Evolutionary conservation across 768 basidiomycete genomes (phyloP).

Genomic region (Fistulinella prunicolor): DNA sequence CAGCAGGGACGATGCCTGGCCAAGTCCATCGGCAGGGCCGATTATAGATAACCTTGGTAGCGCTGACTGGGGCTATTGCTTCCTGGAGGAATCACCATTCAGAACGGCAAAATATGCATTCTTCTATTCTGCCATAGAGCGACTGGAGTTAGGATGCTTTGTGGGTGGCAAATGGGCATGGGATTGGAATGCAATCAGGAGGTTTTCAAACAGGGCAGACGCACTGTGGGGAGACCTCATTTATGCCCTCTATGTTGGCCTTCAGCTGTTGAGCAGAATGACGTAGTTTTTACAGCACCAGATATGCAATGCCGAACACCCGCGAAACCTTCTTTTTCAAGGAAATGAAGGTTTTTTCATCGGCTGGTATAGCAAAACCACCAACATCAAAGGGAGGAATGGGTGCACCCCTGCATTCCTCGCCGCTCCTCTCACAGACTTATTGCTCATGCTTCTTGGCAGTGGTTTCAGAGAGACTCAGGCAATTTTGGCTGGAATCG

Average conservation of each 20-base stretch:
- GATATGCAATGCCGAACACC: neutral
- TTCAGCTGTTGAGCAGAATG: too few relatives aligned
- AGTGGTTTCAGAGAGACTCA: conserved; percentile 6
- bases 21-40: rapidly evolving
- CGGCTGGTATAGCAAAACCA: conserved; percentile 9
- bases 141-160: too few relatives aligned
- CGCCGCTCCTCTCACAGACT: neutral
- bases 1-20: neutral
- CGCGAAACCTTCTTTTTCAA: conserved; percentile 4
- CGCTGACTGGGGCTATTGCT: neutral
- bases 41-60: neutral
- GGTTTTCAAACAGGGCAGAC: too few relatives aligned
- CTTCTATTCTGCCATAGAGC: too few relatives aligned
- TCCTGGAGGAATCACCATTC: neutral
- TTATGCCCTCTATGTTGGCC: too few relatives aligned
- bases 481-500: neutral
- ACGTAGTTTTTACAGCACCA: too few relatives aligned
- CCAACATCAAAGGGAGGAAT: neutral
- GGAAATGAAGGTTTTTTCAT: neutral
- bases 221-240: too few relatives aligned
- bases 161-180: too few relatives aligned
- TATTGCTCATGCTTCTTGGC: neutral
- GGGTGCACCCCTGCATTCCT: conserved; percentile 4
- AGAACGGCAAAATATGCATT: too few relatives aligned
- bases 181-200: too few relatives aligned